Conservation (phyloP, 2,329 filamentous ascomycete genomes). For the Allantophomopsis cytisporea region DNA sequence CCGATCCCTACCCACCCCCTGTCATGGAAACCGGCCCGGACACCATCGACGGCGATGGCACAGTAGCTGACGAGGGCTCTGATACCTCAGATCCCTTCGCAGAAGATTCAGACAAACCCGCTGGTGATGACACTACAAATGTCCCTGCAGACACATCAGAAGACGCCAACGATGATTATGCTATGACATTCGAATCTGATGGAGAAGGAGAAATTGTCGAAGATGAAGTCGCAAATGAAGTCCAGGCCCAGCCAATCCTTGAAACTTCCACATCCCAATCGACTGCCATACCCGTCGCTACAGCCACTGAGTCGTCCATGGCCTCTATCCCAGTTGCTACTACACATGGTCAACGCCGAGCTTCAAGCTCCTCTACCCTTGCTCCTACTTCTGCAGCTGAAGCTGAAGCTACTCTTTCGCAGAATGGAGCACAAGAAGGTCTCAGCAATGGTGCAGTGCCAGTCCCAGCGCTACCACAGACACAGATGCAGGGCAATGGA, state of each 20-base stretch:
- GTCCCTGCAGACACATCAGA: neutral
- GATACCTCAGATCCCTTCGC: conserved; percentile 11
- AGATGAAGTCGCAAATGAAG: too few relatives aligned
- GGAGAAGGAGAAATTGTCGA: conserved; percentile 7
- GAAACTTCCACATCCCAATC: too few relatives aligned
- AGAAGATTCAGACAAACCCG: conserved; percentile 7
- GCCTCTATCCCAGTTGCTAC: too few relatives aligned
- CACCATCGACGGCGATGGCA: too few relatives aligned
- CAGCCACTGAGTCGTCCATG: too few relatives aligned
- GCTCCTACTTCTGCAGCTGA: neutral
- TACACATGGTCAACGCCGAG: neutral
- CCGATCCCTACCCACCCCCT: conserved; percentile 5
- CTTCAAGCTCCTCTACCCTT: neutral
- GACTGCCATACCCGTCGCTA: too few relatives aligned
- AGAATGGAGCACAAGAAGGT: too few relatives aligned
- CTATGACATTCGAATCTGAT: conserved; percentile 21
- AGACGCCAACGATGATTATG: conserved; percentile 20
- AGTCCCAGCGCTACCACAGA: too few relatives aligned
- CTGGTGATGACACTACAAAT: neutral
- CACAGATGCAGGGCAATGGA: too few relatives aligned
- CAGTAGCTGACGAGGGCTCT: conserved; percentile 3
- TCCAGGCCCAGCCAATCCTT: too few relatives aligned
- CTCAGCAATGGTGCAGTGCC: too few relatives aligned
- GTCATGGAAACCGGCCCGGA: conserved; percentile 1
- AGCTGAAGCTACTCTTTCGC: too few relatives aligned